Evolutionary conservation across 208 protist species (phyloP).

Genomic region (Spongospora subterranea): DNA sequence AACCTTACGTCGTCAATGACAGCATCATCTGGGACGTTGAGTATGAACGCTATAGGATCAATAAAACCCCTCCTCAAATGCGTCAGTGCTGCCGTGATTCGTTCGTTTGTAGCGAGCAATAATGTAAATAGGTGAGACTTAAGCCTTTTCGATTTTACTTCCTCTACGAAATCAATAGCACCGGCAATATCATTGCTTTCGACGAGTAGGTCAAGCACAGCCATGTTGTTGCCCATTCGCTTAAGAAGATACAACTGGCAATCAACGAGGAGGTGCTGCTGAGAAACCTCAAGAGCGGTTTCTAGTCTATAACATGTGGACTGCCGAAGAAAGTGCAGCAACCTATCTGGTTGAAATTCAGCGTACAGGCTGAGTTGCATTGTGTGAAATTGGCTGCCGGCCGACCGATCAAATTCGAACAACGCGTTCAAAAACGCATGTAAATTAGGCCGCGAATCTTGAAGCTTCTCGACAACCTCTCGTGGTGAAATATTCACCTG

Average conservation of each 20-base stretch:
- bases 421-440: not conserved
- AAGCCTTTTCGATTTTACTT: not conserved
- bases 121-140: not conserved
- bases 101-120: not conserved
- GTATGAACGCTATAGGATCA: not conserved
- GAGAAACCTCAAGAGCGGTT: not conserved
- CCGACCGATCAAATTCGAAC: constrained; percentile 38
- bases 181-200: not conserved
- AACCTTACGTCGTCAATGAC: not conserved
- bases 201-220: not conserved
- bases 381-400: not conserved
- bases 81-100: not conserved
- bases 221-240: constrained; percentile 44
- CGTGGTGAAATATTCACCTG: not conserved
- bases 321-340: constrained; percentile 8
- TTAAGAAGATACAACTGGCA: constrained; percentile 14
- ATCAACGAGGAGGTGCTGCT: not conserved
- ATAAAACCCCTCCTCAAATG: constrained; percentile 5
- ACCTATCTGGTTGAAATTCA: constrained; percentile 18
- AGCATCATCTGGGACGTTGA: not conserved
- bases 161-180: not conserved
- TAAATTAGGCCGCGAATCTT: not conserved
- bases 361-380: not conserved
- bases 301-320: constrained; percentile 3
- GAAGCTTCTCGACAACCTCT: not conserved